Evolutionary conservation across 805 yeast species (phyloP).

Genomic region (Ogataea allantospora): DNA sequence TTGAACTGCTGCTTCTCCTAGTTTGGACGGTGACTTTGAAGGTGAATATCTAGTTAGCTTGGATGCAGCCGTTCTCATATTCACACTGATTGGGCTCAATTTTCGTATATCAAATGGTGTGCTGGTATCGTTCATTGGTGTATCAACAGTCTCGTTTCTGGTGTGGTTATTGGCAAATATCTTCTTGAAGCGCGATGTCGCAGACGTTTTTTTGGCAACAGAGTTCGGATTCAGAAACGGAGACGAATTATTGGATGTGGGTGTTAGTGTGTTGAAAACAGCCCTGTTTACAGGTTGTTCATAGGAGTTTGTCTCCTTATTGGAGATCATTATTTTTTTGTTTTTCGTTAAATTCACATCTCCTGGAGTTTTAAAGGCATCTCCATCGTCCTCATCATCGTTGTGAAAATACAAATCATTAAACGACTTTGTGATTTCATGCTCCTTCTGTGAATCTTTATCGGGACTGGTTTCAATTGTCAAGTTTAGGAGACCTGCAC

Average conservation of each 20-base stretch:
- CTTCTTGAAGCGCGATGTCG: constrained; percentile 25
- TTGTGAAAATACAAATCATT: constrained; percentile 33
- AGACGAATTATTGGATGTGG: constrained; percentile 20
- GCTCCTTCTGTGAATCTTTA: constrained; percentile 10
- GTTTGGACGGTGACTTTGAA: constrained; percentile 24
- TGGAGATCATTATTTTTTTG: background rate
- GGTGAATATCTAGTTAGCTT: constrained; percentile 11
- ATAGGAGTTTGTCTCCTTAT: background rate
- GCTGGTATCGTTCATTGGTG: constrained; percentile 15
- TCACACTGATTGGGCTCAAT: constrained; percentile 15
- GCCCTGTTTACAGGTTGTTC: background rate
- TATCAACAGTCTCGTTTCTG: constrained; percentile 1
- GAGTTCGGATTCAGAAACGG: constrained; percentile 27
- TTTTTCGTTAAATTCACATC: background rate
- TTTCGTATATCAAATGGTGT: constrained; percentile 23
- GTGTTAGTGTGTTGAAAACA: constrained; percentile 10
- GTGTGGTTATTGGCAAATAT: constrained; percentile 16
- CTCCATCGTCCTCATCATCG: constrained; percentile 9
- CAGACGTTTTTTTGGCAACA: constrained; percentile 18
- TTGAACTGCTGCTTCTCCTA: background rate
- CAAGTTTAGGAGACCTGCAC: constrained; percentile 51
- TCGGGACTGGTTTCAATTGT: constrained; percentile 41
- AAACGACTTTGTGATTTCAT: constrained; percentile 35
- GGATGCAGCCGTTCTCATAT: constrained; percentile 10
- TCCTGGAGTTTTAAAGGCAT: background rate